Conservation (phyloP, 2,329 filamentous ascomycete genomes). For the Fusarium scirpi region DNA sequence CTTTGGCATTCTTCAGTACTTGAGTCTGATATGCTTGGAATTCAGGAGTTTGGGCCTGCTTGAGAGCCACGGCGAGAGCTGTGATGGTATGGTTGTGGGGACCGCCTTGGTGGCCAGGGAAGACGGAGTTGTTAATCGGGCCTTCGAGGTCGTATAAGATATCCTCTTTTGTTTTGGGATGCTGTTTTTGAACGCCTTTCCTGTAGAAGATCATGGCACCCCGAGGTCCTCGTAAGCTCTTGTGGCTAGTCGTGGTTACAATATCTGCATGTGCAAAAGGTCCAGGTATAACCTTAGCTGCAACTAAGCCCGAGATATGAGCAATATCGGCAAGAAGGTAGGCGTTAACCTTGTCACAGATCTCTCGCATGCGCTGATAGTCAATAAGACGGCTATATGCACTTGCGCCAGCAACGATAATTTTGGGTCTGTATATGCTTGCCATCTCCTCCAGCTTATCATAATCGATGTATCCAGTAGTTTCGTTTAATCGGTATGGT, state of each 20-base stretch:
- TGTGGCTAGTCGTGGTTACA: slow-evolving; percentile 98
- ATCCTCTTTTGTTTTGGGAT: slow-evolving; percentile 87
- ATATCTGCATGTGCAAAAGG: slow-evolving; percentile 93
- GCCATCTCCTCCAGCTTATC: slow-evolving; percentile 89
- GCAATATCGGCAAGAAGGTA: slow-evolving; percentile 98
- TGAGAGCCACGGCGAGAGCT: slow-evolving; percentile 90
- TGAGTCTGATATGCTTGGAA: slow-evolving; percentile 94
- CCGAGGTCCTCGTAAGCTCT: slow-evolving; percentile 92
- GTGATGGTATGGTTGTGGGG: slow-evolving; percentile 99
- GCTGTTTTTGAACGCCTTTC: slow-evolving; percentile 85
- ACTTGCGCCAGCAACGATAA: slow-evolving; percentile 93
- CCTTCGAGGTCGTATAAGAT: slow-evolving; percentile 90
- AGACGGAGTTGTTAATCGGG: slow-evolving; percentile 96
- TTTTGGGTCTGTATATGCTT: slow-evolving; percentile 90
- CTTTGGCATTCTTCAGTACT: slow-evolving; percentile 91
- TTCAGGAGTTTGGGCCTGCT: slow-evolving; percentile 89
- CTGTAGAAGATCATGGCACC: slow-evolving; percentile 99
- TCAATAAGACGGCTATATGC: slow-evolving; percentile 97
- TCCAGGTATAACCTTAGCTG: slow-evolving; percentile 89
- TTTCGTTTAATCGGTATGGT: slow-evolving; percentile 90
- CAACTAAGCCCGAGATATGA: slow-evolving; percentile 94
- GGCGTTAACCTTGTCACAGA: slow-evolving; percentile 89
- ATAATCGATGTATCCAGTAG: slow-evolving; percentile 95
- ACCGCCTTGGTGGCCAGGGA: slow-evolving; percentile 97
- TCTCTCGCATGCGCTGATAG: slow-evolving; percentile 90